These are phyloP conservation scores for Cutaneotrichosporon cutaneum DNA, from an alignment of 1,284 basidiomycete genomes.

Conservation along the genomic window DNA sequence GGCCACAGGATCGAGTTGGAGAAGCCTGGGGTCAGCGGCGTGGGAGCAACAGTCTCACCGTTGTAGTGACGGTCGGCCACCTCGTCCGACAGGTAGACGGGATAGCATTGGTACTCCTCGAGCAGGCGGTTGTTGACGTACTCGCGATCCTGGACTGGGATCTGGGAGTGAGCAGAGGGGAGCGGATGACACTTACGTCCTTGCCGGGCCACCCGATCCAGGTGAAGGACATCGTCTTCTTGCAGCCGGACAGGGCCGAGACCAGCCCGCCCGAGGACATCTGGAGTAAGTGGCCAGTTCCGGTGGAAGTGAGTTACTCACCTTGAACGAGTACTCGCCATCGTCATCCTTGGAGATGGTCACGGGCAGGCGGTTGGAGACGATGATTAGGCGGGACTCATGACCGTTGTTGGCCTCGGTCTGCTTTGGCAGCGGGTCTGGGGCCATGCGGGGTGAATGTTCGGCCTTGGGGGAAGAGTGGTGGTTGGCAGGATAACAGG, in stretches of 20 bases:
- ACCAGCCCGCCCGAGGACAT: conserved; percentile 95
- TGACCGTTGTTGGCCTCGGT: conserved; percentile 17
- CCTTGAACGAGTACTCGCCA: conserved; percentile 89
- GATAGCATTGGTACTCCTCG: conserved; percentile 95
- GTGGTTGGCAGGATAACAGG: conserved; percentile 22
- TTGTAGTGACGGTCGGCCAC: conserved; percentile 98
- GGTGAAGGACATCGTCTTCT: conserved; percentile 92
- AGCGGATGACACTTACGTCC: conserved; percentile 41
- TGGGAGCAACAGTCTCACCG: conserved; percentile 52
- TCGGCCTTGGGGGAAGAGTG: conserved; percentile 19
- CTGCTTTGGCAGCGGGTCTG: conserved; percentile 15
- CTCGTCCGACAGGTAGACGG: conserved; percentile 96
- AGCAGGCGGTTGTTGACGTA: conserved; percentile 81
- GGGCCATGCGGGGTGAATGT: conserved; percentile 13
- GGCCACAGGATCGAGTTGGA: conserved; percentile 99
- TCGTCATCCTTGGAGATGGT: conserved; percentile 83
- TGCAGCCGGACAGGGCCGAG: conserved; percentile 89
- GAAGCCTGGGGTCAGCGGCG: conserved; percentile 58
- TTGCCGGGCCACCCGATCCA: conserved; percentile 81
- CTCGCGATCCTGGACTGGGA: conserved; percentile 80
- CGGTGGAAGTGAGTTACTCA: conserved; percentile 20
- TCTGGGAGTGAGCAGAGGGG: conserved; percentile 55
- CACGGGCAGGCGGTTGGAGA: conserved; percentile 90
- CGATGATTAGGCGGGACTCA: conserved; percentile 79
- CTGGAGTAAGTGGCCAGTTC: conserved; percentile 28